A percentile compares a stretch with the other conserved stretches of the same genome.
Evolutionary conservation across 108 stramenopile species (phyloP).

Genomic region (Skeletonema costatum): DNA sequence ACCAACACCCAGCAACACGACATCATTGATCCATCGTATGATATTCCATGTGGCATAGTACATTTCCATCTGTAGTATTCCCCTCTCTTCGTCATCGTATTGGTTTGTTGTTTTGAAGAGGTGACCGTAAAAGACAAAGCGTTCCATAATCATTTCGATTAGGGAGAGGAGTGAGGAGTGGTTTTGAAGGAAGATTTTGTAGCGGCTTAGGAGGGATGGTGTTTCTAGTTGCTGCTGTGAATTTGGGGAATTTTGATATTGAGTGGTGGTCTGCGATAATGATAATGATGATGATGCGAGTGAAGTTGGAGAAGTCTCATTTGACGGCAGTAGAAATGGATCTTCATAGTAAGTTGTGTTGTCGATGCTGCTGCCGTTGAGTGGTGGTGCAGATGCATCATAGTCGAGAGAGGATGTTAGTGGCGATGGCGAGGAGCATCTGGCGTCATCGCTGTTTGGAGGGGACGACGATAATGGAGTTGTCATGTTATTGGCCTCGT

Average conservation of each 20-base stretch:
- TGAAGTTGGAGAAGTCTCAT: not conserved
- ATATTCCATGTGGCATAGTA: slow-evolving; percentile 45
- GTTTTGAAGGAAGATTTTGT: slow-evolving; percentile 22
- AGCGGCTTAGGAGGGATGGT: slow-evolving; percentile 22
- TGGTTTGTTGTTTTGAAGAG: slow-evolving; percentile 16
- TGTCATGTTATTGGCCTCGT: not conserved
- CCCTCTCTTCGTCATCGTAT: slow-evolving; percentile 16
- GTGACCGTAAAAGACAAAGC: slow-evolving; percentile 36
- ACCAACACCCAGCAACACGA: slow-evolving; percentile 33
- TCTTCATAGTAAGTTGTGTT: not conserved
- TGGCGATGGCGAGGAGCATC: not conserved
- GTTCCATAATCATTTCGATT: slow-evolving; percentile 43
- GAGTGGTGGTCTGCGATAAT: not conserved
- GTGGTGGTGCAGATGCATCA: not conserved
- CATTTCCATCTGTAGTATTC: slow-evolving; percentile 18
- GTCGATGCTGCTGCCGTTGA: not conserved
- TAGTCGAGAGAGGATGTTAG: not conserved
- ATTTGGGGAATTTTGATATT: not conserved
- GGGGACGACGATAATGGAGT: no score
- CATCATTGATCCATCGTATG: slow-evolving; percentile 40
- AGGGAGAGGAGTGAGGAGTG: slow-evolving; percentile 31
- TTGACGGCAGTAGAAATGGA: not conserved
- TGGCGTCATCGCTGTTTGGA: not conserved
- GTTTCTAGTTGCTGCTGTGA: slow-evolving; percentile 24
- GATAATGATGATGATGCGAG: not conserved